phyloP scores from a whole-genome alignment of 345 rosid genomes.

The Nasturtium officinale region DNA sequence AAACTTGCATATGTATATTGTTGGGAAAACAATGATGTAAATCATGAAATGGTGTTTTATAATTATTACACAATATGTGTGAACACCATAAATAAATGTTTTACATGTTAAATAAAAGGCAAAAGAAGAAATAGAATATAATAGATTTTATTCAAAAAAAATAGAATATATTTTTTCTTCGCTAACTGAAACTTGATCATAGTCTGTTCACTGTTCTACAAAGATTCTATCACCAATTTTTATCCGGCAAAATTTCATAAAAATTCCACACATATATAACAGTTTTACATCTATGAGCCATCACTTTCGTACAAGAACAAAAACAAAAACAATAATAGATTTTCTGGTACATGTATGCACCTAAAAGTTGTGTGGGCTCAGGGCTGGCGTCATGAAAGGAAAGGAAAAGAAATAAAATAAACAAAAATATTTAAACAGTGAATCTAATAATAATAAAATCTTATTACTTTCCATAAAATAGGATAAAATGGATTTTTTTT shows the following conservation, averaged over 20 bases:
- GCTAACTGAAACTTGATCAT: neutral
- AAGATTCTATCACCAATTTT: neutral
- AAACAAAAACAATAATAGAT: neutral
- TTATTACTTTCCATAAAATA: neutral
- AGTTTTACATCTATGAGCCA: neutral
- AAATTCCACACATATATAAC: neutral
- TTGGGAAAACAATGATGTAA: neutral
- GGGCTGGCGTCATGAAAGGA: slow-evolving; percentile 8
- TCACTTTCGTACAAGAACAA: slow-evolving; percentile 19
- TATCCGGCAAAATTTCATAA: neutral
- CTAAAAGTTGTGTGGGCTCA: slow-evolving; percentile 22
- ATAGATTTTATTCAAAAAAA: neutral
- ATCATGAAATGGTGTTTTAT: neutral
- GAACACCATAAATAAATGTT: slow-evolving; percentile 10
- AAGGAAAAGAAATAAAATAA: slow-evolving; percentile 1
- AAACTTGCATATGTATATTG: neutral
- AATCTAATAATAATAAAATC: neutral
- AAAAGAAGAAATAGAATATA: neutral
- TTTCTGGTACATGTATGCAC: slow-evolving; percentile 25
- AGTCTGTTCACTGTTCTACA: neutral
- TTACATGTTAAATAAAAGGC: neutral
- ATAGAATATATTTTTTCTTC: neutral
- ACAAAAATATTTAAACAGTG: neutral
- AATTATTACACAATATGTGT: neutral
- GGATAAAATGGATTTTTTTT: neutral